These are phyloP conservation scores for Fusarium floridanum DNA, from an alignment of 2,329 filamentous ascomycete species.

Conservation along the genomic window DNA sequence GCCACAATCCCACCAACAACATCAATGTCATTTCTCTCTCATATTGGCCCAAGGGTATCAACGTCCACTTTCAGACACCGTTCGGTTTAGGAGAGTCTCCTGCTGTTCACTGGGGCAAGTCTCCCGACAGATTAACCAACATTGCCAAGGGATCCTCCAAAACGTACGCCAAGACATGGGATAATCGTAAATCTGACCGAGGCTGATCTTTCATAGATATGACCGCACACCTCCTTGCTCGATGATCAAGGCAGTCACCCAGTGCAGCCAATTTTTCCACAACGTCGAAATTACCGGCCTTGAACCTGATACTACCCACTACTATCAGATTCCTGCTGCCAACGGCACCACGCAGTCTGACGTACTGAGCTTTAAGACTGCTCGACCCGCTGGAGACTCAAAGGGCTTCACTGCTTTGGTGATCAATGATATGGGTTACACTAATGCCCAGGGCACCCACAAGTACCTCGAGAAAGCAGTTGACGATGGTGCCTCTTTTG, in stretches of 20 bases:
- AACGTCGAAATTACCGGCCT: conserved; percentile 60
- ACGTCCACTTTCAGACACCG: conserved; percentile 66
- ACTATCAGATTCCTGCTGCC: conserved; percentile 62
- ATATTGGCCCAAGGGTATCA: conserved; percentile 62
- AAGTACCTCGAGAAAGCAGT: conserved; percentile 56
- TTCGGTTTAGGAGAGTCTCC: conserved; percentile 63
- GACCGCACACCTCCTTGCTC: conserved; percentile 65
- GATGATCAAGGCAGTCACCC: conserved; percentile 55
- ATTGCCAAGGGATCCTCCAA: not conserved
- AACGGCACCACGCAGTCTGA: conserved; percentile 64
- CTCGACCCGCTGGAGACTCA: conserved; percentile 57
- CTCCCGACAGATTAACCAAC: not conserved
- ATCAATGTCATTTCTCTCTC: conserved; percentile 64
- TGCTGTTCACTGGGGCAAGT: conserved; percentile 58
- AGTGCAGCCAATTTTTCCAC: conserved; percentile 66
- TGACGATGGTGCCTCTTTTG: conserved; percentile 61
- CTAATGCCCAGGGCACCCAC: conserved; percentile 63
- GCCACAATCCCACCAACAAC: conserved; percentile 61
- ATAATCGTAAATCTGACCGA: not conserved
- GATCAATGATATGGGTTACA: conserved; percentile 67
- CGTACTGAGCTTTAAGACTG: conserved; percentile 61
- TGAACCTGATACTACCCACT: conserved; percentile 61
- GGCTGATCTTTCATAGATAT: conserved; percentile 50
- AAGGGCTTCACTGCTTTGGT: conserved; percentile 60
- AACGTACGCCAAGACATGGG: not conserved